Evolutionary conservation across 805 yeast species (phyloP), one percentile per base, ranked within the genome.

Genomic region (Yamadazyma endophytica): DNA sequence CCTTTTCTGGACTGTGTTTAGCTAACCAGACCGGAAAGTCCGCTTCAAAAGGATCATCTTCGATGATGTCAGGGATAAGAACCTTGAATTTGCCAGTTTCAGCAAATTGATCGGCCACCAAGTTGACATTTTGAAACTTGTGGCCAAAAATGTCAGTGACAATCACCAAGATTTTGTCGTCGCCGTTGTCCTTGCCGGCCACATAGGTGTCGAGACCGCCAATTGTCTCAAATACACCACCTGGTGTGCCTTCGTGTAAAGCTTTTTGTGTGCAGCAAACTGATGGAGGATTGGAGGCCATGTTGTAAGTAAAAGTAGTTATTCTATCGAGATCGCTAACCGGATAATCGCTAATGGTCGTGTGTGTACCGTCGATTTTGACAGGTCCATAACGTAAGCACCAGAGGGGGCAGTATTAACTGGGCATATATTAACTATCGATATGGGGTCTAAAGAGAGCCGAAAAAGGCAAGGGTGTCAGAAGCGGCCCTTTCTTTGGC

Each of bases 11-110:
- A 48, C 51, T n/a, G 58, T 84, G 92, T 7, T 53, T 62, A 11
- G 46, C 49, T 16, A 70, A 42, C 94, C 95, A 87, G 1, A 46
- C 50, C 17, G 47, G 51, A 5, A 35, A 34, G 6, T 23, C 28
- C 8, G 31, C 29, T 7, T 31, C 31, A 31, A 37, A 18, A 21
- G 67, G 65, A 28, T 75, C 69, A 30, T 71, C 79, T 17, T 72
- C 56, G 44, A 85, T 68, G 37, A 84, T 66, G 55, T 87, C 96
- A n/a, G 95, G 95, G 20, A 81, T 58, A 28, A 80, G 63, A 1
- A 82, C 89, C 26, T 70, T 73, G 60, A 70, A 85, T 5, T 46
- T 43, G 5, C 39, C 43, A 15, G 86, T 85, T 29, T 56, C 56
- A 27, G 89, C 83, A 39, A 82, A 73, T 32, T 64, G 59, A 50